These are phyloP conservation scores for Hanseniaspora mollemarum DNA, from an alignment of 805 yeast species.

Conservation along the genomic window DNA sequence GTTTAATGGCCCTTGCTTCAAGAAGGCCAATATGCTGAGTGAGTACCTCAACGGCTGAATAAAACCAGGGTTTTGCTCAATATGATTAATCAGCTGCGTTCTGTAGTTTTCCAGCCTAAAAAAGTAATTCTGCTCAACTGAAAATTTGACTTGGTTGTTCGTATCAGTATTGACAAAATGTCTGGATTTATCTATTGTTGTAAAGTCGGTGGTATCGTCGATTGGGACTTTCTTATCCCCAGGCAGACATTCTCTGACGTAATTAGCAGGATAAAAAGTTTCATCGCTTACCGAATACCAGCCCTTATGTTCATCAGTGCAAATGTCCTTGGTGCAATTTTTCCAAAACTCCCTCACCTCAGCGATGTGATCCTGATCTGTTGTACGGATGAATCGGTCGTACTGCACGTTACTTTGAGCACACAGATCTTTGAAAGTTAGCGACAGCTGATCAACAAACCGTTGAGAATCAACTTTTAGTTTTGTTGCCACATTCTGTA, in stretches of 20 bases:
- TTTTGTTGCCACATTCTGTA: slow-evolving; percentile 68
- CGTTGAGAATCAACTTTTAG: slow-evolving; percentile 42
- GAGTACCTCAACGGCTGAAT: slow-evolving; percentile 56
- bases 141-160: slow-evolving; percentile 60
- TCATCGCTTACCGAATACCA: slow-evolving; percentile 96
- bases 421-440: slow-evolving; percentile 56
- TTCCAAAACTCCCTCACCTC: slow-evolving; percentile 67
- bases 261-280: slow-evolving; percentile 78
- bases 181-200: slow-evolving; percentile 18
- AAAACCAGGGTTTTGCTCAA: slow-evolving; percentile 43
- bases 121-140: slow-evolving; percentile 76
- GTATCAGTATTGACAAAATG: slow-evolving; percentile 46
- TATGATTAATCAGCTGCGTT: slow-evolving; percentile 38
- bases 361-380: slow-evolving; percentile 63
- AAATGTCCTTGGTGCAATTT: slow-evolving; percentile 45
- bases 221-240: slow-evolving; percentile 33
- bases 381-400: slow-evolving; percentile 79
- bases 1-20: slow-evolving; percentile 37
- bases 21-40: slow-evolving; percentile 44
- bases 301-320: slow-evolving; percentile 75
- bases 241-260: slow-evolving; percentile 37
- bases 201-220: slow-evolving; percentile 20
- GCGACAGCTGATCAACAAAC: slow-evolving; percentile 62
- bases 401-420: slow-evolving; percentile 43
- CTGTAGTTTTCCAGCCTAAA: slow-evolving; percentile 61